Evolutionary conservation across 768 basidiomycete genomes (phyloP).

Genomic region (Pulveroboletus frians): DNA sequence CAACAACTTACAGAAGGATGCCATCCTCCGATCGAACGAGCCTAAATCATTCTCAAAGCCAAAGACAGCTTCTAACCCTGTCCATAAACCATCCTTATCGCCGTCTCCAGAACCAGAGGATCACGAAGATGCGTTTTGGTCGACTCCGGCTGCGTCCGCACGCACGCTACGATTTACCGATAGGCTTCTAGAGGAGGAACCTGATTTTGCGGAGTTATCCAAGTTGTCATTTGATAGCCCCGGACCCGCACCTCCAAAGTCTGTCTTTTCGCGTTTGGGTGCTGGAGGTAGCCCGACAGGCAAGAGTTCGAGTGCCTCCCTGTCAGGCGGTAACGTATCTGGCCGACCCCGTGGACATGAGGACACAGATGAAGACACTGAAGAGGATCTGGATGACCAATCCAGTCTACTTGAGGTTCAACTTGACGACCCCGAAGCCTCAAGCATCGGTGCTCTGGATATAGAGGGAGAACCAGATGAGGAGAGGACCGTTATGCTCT

Average conservation of each 20-base stretch:
- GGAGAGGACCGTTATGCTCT: constrained; percentile 30
- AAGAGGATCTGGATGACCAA: constrained; percentile 10
- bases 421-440: constrained; percentile 6
- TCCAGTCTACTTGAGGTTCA: constrained; percentile 8
- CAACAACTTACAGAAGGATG: constrained; percentile 23
- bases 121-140: constrained; percentile 60
- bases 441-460: background rate
- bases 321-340: constrained; percentile 7
- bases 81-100: constrained; percentile 12
- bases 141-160: constrained; percentile 47
- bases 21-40: constrained; percentile 23
- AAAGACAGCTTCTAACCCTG: constrained; percentile 8
- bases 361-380: background rate
- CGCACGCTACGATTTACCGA: constrained; percentile 62
- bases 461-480: constrained; percentile 21
- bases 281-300: constrained; percentile 7
- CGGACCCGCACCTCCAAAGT: constrained; percentile 31
- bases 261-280: constrained; percentile 25
- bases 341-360: constrained; percentile 1
- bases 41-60: constrained; percentile 5
- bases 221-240: constrained; percentile 43
- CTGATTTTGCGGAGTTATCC: constrained; percentile 51
- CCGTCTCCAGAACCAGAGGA: constrained; percentile 27
- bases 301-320: background rate
- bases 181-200: constrained; percentile 57